These are phyloP conservation scores for Chrysoporthe puriensis DNA, from an alignment of 2,329 filamentous ascomycete genomes.

Conservation along the genomic window DNA sequence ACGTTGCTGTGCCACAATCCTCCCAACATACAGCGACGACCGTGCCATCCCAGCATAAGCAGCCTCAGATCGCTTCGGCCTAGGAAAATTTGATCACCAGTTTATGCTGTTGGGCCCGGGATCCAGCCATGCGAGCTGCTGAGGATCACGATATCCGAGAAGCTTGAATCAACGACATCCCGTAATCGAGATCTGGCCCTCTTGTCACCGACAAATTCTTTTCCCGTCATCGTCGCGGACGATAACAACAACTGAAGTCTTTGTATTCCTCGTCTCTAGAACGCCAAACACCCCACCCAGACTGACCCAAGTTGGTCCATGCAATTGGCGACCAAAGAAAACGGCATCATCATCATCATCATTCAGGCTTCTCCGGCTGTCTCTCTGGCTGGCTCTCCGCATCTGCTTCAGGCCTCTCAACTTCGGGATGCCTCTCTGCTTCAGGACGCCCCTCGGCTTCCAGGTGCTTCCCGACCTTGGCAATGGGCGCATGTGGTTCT, in stretches of 20 bases:
- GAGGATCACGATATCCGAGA: slow-evolving; percentile 2
- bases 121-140: not conserved
- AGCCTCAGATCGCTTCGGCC: slow-evolving; percentile 2
- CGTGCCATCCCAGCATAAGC: slow-evolving; percentile 3
- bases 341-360: not conserved
- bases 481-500: not conserved
- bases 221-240: not conserved
- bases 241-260: not conserved
- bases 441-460: not conserved
- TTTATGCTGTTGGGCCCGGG: not conserved
- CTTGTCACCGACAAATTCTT: not conserved
- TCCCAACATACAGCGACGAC: not conserved
- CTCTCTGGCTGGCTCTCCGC: not conserved
- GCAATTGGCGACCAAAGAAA: slow-evolving; percentile 4
- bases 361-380: not conserved
- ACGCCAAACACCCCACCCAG: slow-evolving; percentile 11
- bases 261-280: not conserved
- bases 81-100: not conserved
- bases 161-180: slow-evolving; percentile 18
- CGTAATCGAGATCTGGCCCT: not conserved
- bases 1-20: not conserved
- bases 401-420: not conserved
- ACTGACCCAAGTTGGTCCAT: not conserved
- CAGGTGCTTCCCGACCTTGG: not conserved
- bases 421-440: not conserved